Evolutionary conservation across 805 yeast genomes (phyloP).

Genomic region (Candida insectalens): DNA sequence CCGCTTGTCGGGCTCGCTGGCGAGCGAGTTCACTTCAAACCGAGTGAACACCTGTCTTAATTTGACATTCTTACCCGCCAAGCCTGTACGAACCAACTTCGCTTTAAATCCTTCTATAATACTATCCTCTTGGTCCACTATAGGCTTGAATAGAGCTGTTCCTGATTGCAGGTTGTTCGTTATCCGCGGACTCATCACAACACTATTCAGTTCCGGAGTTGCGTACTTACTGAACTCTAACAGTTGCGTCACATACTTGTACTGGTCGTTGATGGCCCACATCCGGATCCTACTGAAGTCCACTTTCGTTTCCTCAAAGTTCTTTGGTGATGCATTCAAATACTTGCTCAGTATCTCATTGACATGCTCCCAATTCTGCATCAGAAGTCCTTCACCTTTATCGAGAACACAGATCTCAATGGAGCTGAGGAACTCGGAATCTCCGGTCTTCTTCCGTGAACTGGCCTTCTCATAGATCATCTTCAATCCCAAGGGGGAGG

Average conservation of each 20-base stretch:
- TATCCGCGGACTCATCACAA: constrained; percentile 37
- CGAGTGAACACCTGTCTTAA: constrained; percentile 66
- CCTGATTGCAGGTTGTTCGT: constrained; percentile 43
- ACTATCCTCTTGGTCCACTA: constrained; percentile 35
- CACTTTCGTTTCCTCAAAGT: constrained; percentile 49
- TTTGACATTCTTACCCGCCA: constrained; percentile 29
- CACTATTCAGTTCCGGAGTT: constrained; percentile 74
- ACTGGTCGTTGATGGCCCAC: constrained; percentile 87
- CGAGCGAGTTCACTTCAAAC: constrained; percentile 45
- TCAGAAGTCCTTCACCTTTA: constrained; percentile 74
- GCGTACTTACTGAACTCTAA: constrained; percentile 64
- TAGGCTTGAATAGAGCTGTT: constrained; percentile 43
- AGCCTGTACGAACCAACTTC: constrained; percentile 18
- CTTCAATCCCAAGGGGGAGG: constrained; percentile 85
- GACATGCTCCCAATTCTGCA: constrained; percentile 91
- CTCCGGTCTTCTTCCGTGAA: constrained; percentile 30
- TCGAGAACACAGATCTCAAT: constrained; percentile 77
- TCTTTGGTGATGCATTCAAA: constrained; percentile 67
- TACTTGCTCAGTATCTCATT: constrained; percentile 53
- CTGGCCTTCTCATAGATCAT: constrained; percentile 52
- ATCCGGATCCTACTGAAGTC: constrained; percentile 87
- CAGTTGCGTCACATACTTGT: constrained; percentile 64
- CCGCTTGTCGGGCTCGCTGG: constrained; percentile 71
- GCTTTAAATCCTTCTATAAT: constrained; percentile 54
- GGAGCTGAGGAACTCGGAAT: constrained; percentile 73